A percentile compares a stretch with the other conserved stretches of the same genome.
Conservation (phyloP, 2,329 filamentous ascomycete species). For the Davidsoniella neocaledoniae region DNA sequence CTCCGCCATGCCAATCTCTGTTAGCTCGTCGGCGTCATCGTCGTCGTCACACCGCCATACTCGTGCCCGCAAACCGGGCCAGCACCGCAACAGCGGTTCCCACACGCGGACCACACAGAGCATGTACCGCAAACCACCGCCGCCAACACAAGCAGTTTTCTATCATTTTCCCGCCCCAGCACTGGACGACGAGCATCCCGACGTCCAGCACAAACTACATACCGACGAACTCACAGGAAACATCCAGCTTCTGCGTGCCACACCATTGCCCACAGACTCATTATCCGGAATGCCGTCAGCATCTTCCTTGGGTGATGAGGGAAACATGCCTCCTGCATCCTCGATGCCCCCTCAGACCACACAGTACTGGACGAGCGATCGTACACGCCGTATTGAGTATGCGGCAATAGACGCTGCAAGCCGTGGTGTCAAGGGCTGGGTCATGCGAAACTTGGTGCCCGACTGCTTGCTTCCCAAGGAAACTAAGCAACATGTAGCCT, state of each 20-base stretch:
- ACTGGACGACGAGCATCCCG: not conserved
- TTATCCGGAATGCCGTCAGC: too few relatives aligned
- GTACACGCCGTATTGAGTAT: constrained; percentile 45
- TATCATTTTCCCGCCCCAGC: constrained; percentile 29
- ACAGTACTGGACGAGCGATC: constrained; percentile 51
- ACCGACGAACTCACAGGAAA: too few relatives aligned
- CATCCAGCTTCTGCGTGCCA: too few relatives aligned
- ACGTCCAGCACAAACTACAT: too few relatives aligned
- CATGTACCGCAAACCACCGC: constrained; percentile 14
- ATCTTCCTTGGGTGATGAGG: too few relatives aligned
- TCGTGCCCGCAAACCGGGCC: constrained; percentile 13
- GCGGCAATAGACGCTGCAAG: constrained; percentile 48
- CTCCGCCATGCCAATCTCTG: constrained; percentile 14
- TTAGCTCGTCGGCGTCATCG: constrained; percentile 24
- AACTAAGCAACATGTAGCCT: constrained; percentile 31
- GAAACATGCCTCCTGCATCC: too few relatives aligned
- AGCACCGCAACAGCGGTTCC: constrained; percentile 16
- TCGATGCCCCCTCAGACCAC: constrained; percentile 32
- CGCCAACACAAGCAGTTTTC: constrained; percentile 23
- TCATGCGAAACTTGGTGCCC: constrained; percentile 39
- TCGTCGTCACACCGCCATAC: constrained; percentile 17
- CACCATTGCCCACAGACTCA: too few relatives aligned
- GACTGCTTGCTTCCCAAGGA: constrained; percentile 40
- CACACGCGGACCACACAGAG: constrained; percentile 11
- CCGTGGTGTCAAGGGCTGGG: constrained; percentile 42